These are phyloP conservation scores for Cenococcum geophilum DNA, from an alignment of 495 filamentous ascomycete species.

Conservation along the genomic window DNA sequence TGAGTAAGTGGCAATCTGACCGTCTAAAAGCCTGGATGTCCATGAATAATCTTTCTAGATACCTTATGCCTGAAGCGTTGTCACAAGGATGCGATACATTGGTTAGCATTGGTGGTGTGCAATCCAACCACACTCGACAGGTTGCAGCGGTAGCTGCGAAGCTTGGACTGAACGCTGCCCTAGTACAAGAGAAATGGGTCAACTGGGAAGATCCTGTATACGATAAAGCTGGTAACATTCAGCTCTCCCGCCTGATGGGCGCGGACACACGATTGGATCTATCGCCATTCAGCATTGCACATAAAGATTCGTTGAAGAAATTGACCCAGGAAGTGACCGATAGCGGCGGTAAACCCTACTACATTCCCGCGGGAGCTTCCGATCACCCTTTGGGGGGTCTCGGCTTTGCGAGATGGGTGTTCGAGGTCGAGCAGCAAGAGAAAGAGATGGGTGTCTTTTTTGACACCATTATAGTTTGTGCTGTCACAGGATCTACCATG, in stretches of 20 bases:
- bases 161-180: constrained; percentile 47
- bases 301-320: background rate
- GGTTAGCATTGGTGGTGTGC: constrained; percentile 58
- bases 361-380: constrained; percentile 59
- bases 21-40: too few species aligned
- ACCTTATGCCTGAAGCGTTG: constrained; percentile 53
- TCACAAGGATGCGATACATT: constrained; percentile 47
- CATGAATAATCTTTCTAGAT: constrained; percentile 27
- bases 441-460: constrained; percentile 51
- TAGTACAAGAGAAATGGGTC: constrained; percentile 62
- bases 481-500: constrained; percentile 47
- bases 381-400: constrained; percentile 60
- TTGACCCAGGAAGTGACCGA: constrained; percentile 41
- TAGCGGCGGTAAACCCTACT: constrained; percentile 52
- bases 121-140: constrained; percentile 60
- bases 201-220: constrained; percentile 48
- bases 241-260: constrained; percentile 56
- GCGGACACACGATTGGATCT: constrained; percentile 49
- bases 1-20: constrained; percentile 32
- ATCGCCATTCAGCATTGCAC: constrained; percentile 40
- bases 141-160: constrained; percentile 53
- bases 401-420: constrained; percentile 60
- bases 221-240: constrained; percentile 54
- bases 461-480: constrained; percentile 56
- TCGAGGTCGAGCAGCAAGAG: constrained; percentile 57